A percentile compares a stretch with the other conserved stretches of the same genome.
Evolutionary conservation across 2,329 filamentous ascomycete species (phyloP).

Genomic region (Malbranchea zuffiana): DNA sequence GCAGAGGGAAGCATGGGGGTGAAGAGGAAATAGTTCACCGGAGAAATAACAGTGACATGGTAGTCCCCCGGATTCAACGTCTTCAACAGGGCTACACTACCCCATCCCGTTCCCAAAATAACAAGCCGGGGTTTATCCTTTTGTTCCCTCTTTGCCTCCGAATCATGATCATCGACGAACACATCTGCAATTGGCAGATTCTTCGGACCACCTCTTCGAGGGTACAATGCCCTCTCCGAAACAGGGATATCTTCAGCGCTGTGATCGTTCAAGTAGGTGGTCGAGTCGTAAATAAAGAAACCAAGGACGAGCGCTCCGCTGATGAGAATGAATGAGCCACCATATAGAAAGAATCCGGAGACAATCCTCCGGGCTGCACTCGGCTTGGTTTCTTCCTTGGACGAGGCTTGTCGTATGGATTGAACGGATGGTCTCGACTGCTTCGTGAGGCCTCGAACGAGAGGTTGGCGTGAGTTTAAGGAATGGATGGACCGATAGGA

Average conservation of each 20-base stretch:
- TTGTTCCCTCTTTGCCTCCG: slow-evolving; percentile 53
- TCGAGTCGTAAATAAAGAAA: slow-evolving; percentile 91
- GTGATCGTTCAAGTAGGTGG: slow-evolving; percentile 68
- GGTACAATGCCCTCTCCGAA: slow-evolving; percentile 71
- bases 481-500: no score
- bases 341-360: slow-evolving; percentile 58
- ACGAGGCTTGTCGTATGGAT: slow-evolving; percentile 20
- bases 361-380: slow-evolving; percentile 38
- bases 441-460: no score
- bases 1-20: slow-evolving; percentile 96
- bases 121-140: slow-evolving; percentile 90
- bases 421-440: no score
- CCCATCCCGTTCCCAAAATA: slow-evolving; percentile 89
- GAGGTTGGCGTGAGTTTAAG: no score
- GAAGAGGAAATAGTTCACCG: slow-evolving; percentile 94
- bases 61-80: slow-evolving; percentile 83
- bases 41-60: slow-evolving; percentile 88
- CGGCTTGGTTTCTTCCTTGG: slow-evolving; percentile 21
- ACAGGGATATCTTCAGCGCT: slow-evolving; percentile 64
- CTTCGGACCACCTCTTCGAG: slow-evolving; percentile 77
- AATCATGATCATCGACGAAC: slow-evolving; percentile 81
- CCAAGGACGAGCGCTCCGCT: slow-evolving; percentile 58
- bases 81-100: slow-evolving; percentile 83
- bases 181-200: slow-evolving; percentile 85
- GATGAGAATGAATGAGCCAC: slow-evolving; percentile 66